A percentile compares a stretch with the other conserved stretches of the same genome.
Evolutionary conservation across 2,329 filamentous ascomycete genomes (phyloP).

Genomic region (Cephalotrichum gorgonifer): DNA sequence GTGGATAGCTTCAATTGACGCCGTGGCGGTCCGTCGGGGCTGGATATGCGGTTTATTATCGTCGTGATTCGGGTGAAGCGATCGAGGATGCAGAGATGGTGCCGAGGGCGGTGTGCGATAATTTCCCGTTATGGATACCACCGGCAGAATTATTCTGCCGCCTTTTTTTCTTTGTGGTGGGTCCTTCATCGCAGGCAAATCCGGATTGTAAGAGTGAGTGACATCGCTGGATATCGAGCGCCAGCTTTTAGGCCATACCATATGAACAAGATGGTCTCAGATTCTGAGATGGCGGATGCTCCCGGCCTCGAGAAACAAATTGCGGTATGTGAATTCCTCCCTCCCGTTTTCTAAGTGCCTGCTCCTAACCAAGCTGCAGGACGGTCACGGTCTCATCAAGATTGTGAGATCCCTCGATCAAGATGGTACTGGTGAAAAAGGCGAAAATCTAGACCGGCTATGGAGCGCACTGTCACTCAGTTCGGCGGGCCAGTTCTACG

Average conservation of each 20-base stretch:
- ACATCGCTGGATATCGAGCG: background rate
- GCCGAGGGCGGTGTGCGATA: slow-evolving; percentile 1
- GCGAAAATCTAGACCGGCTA: slow-evolving; percentile 36
- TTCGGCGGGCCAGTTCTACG: slow-evolving; percentile 32
- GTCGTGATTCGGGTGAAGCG: background rate
- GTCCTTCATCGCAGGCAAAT: background rate
- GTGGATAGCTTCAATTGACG: background rate
- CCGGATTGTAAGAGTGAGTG: background rate
- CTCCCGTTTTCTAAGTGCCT: background rate
- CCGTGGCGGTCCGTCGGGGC: background rate
- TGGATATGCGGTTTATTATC: slow-evolving; percentile 5
- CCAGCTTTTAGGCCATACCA: background rate
- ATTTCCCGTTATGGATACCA: background rate
- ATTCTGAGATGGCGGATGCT: slow-evolving; percentile 3
- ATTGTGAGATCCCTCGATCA: slow-evolving; percentile 46
- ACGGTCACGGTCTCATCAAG: slow-evolving; percentile 32
- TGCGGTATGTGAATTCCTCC: background rate
- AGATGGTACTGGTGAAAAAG: slow-evolving; percentile 28
- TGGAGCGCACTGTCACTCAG: slow-evolving; percentile 37
- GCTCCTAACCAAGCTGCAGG: background rate
- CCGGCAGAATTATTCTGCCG: background rate
- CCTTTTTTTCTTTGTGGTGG: background rate
- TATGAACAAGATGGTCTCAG: background rate
- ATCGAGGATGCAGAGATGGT: slow-evolving; percentile 1
- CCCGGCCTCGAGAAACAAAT: background rate